phyloP scores from a whole-genome alignment of 257 asterid genomes.

The Leonotis leonurus region DNA sequence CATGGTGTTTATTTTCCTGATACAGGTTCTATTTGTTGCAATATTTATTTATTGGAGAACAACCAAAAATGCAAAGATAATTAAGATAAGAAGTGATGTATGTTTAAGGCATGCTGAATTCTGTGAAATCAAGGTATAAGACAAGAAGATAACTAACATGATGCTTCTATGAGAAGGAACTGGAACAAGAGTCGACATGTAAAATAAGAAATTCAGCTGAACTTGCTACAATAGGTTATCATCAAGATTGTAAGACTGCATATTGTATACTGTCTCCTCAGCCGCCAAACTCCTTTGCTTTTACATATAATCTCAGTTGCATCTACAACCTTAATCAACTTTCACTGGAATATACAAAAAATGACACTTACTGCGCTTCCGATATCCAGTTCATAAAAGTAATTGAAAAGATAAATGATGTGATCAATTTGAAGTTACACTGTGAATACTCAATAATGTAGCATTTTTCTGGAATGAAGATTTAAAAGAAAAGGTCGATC shows the following conservation, averaged over 20 bases:
- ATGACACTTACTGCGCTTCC: not conserved
- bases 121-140: not conserved
- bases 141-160: not conserved
- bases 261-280: not conserved
- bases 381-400: not conserved
- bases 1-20: not conserved
- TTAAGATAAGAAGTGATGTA: not conserved
- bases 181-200: not conserved
- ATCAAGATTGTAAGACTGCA: not conserved
- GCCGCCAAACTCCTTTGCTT: not conserved
- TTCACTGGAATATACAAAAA: too few species aligned
- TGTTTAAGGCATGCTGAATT: not conserved
- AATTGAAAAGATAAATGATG: not conserved
- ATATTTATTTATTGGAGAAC: too few species aligned
- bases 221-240: not conserved
- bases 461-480: too few species aligned
- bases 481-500: too few species aligned
- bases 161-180: not conserved
- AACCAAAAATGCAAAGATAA: too few species aligned
- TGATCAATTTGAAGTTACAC: slow-evolving; percentile 1
- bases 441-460: too few species aligned
- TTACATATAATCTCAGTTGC: not conserved
- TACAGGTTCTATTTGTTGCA: too few species aligned
- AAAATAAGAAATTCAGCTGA: not conserved
- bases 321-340: not conserved